Base-by-base conservation (phyloP, 345 rosid genomes). In the Bruguiera parviflora region DNA sequence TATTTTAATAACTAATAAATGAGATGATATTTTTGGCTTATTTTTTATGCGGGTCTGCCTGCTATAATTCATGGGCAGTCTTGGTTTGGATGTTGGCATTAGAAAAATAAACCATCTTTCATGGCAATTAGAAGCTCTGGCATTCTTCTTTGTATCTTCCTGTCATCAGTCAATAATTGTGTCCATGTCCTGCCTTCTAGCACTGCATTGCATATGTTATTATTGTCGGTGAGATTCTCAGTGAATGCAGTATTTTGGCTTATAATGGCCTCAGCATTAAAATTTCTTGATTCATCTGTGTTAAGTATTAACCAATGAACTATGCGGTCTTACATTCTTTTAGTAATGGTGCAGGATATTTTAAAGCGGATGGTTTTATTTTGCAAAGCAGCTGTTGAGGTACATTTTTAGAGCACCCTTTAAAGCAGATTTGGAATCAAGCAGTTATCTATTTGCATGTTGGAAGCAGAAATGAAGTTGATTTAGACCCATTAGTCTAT, bases 381-480 rank as follows among this genome's bases (percentile, higher is more conserved):
- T 74, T 95, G 97, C 85, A 95, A 87, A 68, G 97, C 93, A 65
- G 96, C 97, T 65, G 83, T 91, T 76, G 97, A 95, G 98, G 99
- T 94, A 86, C 49, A 59, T 52, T 47, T 77, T 68, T 53, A 52
- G 35, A 47, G 52, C 15, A 43, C 27, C 10, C 55, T 53, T 68
- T 56, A 24, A 61, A 56, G 51, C 31, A 57, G 11, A 51, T 61
- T 59, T 58, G 15, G 70, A 71, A 21, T 59, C 69, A 51, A 39
- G 25, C 35, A 33, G 66, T 35, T 53, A 24, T 66, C 28, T 22
- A 20, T 43, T 43, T 13, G 49, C 47, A 13, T 66, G 21, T 64
- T 10, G 58, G 53, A 35, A 47, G 35, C 18, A 67, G 18, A 33
- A 55, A 55, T 21, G 47, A 13, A 11, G 16, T 43, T 43, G 49